phyloP scores from a whole-genome alignment of 2,329 filamentous ascomycete genomes.

The Aureobasidium leucospermi region DNA sequence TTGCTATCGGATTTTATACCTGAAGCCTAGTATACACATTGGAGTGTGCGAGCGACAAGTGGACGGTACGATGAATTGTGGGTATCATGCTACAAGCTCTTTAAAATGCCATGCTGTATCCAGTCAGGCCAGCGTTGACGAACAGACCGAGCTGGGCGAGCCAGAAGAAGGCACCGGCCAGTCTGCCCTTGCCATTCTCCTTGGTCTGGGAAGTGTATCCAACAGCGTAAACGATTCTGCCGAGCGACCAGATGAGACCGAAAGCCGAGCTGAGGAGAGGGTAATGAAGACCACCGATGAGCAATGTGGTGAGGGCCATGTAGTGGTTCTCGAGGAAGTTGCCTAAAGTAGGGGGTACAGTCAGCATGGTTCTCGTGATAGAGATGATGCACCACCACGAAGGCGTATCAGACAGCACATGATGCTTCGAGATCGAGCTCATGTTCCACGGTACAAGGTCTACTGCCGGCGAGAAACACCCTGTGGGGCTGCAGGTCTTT shows the following conservation, averaged over 20 bases:
- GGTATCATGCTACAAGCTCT: not conserved
- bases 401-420: no score
- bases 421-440: no score
- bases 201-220: constrained; percentile 37
- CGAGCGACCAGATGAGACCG: constrained; percentile 45
- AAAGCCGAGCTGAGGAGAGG: constrained; percentile 41
- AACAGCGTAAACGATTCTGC: constrained; percentile 40
- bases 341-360: not conserved
- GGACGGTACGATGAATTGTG: not conserved
- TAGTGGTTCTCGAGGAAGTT: constrained; percentile 55
- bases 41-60: no score
- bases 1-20: no score
- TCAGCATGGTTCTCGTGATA: no score
- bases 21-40: no score
- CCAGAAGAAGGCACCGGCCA: constrained; percentile 30
- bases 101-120: constrained; percentile 21
- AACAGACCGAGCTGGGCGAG: constrained; percentile 25
- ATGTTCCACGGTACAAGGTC: no score
- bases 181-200: constrained; percentile 38
- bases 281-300: constrained; percentile 49
- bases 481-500: no score
- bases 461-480: no score
- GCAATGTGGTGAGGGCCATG: constrained; percentile 42
- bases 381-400: no score
- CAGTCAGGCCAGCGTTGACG: constrained; percentile 24